Conservation (phyloP, 106 monocot species). For the Platanthera guangdongensis region DNA sequence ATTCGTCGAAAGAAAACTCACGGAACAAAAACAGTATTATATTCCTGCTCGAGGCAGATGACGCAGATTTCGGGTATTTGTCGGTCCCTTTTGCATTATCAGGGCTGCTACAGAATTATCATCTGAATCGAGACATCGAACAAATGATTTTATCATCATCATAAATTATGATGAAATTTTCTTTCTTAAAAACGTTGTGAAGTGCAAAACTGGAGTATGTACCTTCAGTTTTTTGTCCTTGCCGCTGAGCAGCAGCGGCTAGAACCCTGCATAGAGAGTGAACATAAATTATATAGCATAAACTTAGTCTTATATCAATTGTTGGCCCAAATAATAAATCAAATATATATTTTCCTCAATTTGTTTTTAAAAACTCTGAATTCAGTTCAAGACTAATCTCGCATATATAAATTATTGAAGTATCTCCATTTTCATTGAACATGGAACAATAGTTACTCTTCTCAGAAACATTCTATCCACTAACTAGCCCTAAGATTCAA, state of each 20-base stretch:
- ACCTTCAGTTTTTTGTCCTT: conserved; percentile 71
- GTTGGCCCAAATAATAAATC: background rate
- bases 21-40: conserved; percentile 99
- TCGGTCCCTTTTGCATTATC: conserved; percentile 39
- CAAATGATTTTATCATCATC: background rate
- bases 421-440: no score
- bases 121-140: conserved; percentile 18
- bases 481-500: no score
- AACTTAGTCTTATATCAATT: background rate
- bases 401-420: background rate
- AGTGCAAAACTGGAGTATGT: background rate
- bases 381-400: background rate
- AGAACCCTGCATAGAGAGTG: conserved; percentile 44
- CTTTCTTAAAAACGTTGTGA: background rate
- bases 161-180: background rate
- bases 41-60: conserved; percentile 91
- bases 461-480: no score
- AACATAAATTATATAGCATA: background rate
- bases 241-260: conserved; percentile 68
- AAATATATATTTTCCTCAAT: background rate
- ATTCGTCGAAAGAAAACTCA: conserved; percentile 30
- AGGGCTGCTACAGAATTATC: conserved; percentile 30
- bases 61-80: conserved; percentile 78
- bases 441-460: no score
- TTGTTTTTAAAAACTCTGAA: background rate